Base-by-base conservation (phyloP, 179 eudicot species). In the Silene noctiflora region DNA sequence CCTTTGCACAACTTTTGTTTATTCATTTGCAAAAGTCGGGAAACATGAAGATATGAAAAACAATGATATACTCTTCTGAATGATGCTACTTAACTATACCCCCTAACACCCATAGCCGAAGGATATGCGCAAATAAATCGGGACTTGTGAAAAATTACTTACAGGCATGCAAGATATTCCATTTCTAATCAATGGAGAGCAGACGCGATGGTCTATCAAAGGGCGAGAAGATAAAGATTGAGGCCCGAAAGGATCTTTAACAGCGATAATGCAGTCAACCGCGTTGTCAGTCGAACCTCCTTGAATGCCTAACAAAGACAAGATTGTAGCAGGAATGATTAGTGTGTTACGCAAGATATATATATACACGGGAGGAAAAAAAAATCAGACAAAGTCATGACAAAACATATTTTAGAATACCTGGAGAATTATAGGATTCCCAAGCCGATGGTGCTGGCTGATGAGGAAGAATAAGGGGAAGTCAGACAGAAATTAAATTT, bases 121-220 rank as follows among this genome's bases (percentile, higher is more conserved):
- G 29, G 2, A 2, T 27, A 67, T 33, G 9, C 4, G 65, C 48
- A 69, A 29, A 79, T 53, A 51, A 3, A 33, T 31, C 55, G 22
- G 20, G 72, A 31, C 22, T 27, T 42, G 4, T 22, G 24, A 70
- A 11, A 65, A 29, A 35, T 62, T 27, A 86, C 87, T 84, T 85
- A 89, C 96, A 61, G 91, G 90, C 82, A 88, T 75, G 81, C 82
- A 86, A 55, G 94, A 86, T 73, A 92, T 89, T 77, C 97, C 97
- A 82, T 73, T 75, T 42, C 42, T 85, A 80, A 77, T 58, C 46
- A 85, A 63, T 2, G 84, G 67, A 6, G 70, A 74, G 35, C 79
- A 10, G 31, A 51, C 74, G 35, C 79, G 25, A 65, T 62, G 84
- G 73, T 70, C 71, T 24, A 62, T 68, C 69, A 79, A 74, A 67